Evolutionary conservation across 140 eudicot species (phyloP).

Genomic region (Senecio squalidus): DNA sequence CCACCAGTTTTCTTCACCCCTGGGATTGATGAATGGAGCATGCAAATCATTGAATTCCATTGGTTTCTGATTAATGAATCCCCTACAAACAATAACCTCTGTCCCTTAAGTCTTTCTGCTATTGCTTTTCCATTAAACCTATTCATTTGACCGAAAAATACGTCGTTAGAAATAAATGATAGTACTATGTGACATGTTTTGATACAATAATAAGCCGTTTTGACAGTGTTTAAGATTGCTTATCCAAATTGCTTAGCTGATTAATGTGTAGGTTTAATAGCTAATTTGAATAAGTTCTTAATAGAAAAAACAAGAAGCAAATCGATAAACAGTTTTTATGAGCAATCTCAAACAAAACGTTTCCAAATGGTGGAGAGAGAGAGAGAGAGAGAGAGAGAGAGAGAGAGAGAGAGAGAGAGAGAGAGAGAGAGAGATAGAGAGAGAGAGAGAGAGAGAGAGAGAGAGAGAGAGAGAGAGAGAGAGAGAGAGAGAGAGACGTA

Average conservation of each 20-base stretch:
- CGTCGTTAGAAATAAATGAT: neutral
- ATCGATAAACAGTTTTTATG: too few species aligned
- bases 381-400: too few species aligned
- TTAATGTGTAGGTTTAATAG: neutral
- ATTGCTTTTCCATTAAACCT: slow-evolving; percentile 75
- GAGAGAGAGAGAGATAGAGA: too few species aligned
- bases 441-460: too few species aligned
- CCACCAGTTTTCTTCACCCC: slow-evolving; percentile 2
- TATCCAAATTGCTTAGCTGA: neutral
- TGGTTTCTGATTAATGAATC: slow-evolving; percentile 84
- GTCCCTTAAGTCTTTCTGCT: slow-evolving; percentile 53
- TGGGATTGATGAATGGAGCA: slow-evolving; percentile 50
- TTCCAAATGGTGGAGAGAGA: too few species aligned
- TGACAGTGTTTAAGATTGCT: neutral
- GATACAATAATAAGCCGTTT: neutral
- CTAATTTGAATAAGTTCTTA: too few species aligned
- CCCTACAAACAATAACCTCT: slow-evolving; percentile 71
- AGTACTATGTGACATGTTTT: neutral
- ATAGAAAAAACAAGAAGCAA: too few species aligned
- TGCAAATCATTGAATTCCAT: slow-evolving; percentile 79
- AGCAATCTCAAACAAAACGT: too few species aligned
- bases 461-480: too few species aligned
- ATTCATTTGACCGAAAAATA: neutral
- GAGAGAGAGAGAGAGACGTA: slow-evolving; percentile 15
- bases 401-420: neutral